phyloP scores from a whole-genome alignment of 495 filamentous ascomycete genomes.

The Thermothielavioides terrestris region DNA sequence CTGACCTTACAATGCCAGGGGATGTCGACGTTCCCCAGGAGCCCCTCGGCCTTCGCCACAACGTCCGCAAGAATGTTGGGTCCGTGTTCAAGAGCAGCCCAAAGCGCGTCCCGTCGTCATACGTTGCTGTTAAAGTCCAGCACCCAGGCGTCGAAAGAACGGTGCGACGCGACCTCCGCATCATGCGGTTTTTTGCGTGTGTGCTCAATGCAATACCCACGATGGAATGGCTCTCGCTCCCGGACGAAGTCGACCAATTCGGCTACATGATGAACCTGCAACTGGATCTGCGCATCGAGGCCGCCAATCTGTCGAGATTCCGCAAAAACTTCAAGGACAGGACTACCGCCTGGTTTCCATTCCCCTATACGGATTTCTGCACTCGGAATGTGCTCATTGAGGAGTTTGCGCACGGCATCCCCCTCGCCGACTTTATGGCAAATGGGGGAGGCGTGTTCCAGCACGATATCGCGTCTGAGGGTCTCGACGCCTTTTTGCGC shows the following conservation, averaged over 20 bases:
- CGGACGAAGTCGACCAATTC: slow-evolving; percentile 89
- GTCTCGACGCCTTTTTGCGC: slow-evolving; percentile 92
- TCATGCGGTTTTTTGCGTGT: slow-evolving; percentile 89
- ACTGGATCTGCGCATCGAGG: slow-evolving; percentile 90
- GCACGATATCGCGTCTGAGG: slow-evolving; percentile 88
- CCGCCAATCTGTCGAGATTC: slow-evolving; percentile 81
- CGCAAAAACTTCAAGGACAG: slow-evolving; percentile 83
- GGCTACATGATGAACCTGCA: slow-evolving; percentile 98
- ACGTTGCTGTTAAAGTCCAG: slow-evolving; percentile 94
- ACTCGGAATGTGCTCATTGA: slow-evolving; percentile 90
- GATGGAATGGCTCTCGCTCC: slow-evolving; percentile 95
- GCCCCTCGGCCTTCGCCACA: slow-evolving; percentile 49
- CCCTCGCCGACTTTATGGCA: slow-evolving; percentile 78
- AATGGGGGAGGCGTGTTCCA: slow-evolving; percentile 90
- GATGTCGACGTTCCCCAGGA: slow-evolving; percentile 48
- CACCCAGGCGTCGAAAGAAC: slow-evolving; percentile 86
- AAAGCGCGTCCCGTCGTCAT: slow-evolving; percentile 75
- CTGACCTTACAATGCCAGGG: slow-evolving; percentile 56
- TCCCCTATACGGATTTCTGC: slow-evolving; percentile 82
- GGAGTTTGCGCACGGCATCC: slow-evolving; percentile 92
- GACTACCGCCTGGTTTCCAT: slow-evolving; percentile 91
- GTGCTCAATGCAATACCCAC: slow-evolving; percentile 82
- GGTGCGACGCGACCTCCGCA: slow-evolving; percentile 79
- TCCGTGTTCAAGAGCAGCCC: slow-evolving; percentile 77
- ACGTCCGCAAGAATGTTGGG: slow-evolving; percentile 74